Percentiles rank a stretch among this genome's conserved stretches.
These are phyloP conservation scores for Fagopyrum esculentum DNA, from an alignment of 148 eudicot species.

Conservation along the genomic window DNA sequence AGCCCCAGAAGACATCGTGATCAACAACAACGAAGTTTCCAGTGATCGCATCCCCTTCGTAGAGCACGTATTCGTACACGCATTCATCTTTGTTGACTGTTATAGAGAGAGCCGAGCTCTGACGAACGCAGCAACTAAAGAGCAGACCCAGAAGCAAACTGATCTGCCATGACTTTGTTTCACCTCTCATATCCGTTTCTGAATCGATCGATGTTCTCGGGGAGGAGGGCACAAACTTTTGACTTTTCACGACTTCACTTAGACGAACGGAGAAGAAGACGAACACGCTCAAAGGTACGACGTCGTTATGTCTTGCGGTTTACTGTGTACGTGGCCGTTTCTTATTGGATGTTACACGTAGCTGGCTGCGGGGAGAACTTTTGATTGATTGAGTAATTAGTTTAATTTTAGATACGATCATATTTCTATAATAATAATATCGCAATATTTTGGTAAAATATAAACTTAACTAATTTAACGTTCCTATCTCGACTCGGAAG, in stretches of 20 bases:
- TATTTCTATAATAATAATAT: too few relatives aligned
- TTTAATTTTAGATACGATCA: too few relatives aligned
- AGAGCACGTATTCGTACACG: slow-evolving; percentile 80
- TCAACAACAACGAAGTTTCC: slow-evolving; percentile 94
- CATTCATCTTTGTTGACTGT: slow-evolving; percentile 79
- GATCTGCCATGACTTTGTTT: slow-evolving; percentile 19
- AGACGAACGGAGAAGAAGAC: neutral
- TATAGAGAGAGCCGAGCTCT: slow-evolving; percentile 49
- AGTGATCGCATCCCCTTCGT: slow-evolving; percentile 67
- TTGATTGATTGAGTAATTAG: too few relatives aligned
- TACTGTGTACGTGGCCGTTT: too few relatives aligned
- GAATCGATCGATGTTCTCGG: neutral
- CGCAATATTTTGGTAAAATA: too few relatives aligned
- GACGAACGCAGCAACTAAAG: slow-evolving; percentile 27
- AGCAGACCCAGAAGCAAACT: slow-evolving; percentile 28
- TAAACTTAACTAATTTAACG: too few relatives aligned
- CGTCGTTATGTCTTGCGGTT: too few relatives aligned
- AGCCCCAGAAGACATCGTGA: slow-evolving; percentile 87
- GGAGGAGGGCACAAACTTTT: neutral
- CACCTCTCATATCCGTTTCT: slow-evolving; percentile 22
- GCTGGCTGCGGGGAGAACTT: too few relatives aligned
- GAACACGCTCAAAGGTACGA: too few relatives aligned
- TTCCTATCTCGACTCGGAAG: too few relatives aligned
- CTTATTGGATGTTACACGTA: too few relatives aligned
- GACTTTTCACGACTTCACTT: slow-evolving; percentile 2